Base-by-base conservation (phyloP, 1,284 basidiomycete genomes). In the Vanrija humicola region DNA sequence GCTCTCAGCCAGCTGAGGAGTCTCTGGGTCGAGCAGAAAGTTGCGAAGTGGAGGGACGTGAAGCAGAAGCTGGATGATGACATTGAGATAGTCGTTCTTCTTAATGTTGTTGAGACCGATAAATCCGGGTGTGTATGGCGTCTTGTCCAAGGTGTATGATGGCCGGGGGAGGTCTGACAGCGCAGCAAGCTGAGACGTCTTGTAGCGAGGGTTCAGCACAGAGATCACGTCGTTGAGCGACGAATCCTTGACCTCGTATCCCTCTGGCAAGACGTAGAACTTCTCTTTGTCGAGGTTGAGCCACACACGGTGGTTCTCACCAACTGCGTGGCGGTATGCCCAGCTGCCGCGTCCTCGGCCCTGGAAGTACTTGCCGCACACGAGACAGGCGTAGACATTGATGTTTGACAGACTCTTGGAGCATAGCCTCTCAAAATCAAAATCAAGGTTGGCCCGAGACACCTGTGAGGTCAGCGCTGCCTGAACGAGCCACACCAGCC, bases 361-460 rank as follows among this genome's bases (percentile, higher is more conserved):
- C 81, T 98, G 96, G 70, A 97, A 98, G 78, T 98, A 98, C 77
- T 96, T 97, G 52, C 96, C 96, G 73, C 93, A 97, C 12, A 98
- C 93, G 46, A 99, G 84, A 72, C 96, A 99, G 21, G 91, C 92
- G 69, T 99, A 99, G 61, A 90, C 89, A 75, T 98, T 96, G 81
- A 97, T 93, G 76, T 97, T 96, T 28, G 90, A 90, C 46, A 92
- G 81, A 26, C 90, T 95, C 55, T 98, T 91, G 9, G 92, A 97
- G 81, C 96, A 99, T 28, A 98, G 83, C 80, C 95, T 92, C 79
- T 99, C 96, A 71, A 99, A 98, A 78, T 99, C 96, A 77, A 99
- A 99, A 77, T 99, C 96, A 58, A 99, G 85, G 40, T 86, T 81
- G 53, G 83, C 83, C 55, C 93, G 83, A 69, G 94, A 91, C 63